Evolutionary conservation across 257 asterid genomes (phyloP).

Genomic region (Solanum tarijense): DNA sequence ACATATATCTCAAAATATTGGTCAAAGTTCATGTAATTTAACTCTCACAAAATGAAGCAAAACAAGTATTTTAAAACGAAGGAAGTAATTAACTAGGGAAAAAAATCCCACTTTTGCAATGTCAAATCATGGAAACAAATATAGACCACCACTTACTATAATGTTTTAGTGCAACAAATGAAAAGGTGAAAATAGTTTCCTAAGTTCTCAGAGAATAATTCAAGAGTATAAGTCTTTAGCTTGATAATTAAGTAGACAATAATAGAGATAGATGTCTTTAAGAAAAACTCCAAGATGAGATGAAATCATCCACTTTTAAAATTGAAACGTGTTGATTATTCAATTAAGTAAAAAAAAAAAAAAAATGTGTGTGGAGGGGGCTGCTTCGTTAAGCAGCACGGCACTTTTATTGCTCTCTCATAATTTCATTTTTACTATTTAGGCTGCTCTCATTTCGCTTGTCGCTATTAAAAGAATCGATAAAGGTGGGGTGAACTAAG

Average conservation of each 20-base stretch:
- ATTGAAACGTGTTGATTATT: neutral
- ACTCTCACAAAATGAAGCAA: neutral
- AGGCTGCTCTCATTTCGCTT: too few relatives aligned
- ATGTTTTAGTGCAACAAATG: neutral
- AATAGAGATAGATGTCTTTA: neutral
- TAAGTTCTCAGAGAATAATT: neutral
- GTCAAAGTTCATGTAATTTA: neutral
- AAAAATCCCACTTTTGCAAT: neutral
- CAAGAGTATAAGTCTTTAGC: neutral
- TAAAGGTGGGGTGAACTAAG: too few relatives aligned
- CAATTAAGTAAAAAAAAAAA: too few relatives aligned
- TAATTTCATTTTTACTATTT: too few relatives aligned
- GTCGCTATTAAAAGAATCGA: too few relatives aligned
- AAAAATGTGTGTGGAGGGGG: too few relatives aligned
- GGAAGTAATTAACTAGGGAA: neutral
- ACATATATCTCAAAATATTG: neutral
- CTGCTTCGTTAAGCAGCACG: too few relatives aligned
- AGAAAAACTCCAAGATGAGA: neutral
- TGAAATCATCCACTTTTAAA: too few relatives aligned
- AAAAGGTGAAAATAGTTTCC: neutral
- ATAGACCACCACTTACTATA: neutral
- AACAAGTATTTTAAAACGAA: neutral
- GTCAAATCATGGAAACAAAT: neutral
- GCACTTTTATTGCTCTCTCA: too few relatives aligned
- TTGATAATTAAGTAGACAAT: neutral